These are phyloP conservation scores for Tuber aestivum DNA, from an alignment of 495 filamentous ascomycete genomes.

Conservation along the genomic window DNA sequence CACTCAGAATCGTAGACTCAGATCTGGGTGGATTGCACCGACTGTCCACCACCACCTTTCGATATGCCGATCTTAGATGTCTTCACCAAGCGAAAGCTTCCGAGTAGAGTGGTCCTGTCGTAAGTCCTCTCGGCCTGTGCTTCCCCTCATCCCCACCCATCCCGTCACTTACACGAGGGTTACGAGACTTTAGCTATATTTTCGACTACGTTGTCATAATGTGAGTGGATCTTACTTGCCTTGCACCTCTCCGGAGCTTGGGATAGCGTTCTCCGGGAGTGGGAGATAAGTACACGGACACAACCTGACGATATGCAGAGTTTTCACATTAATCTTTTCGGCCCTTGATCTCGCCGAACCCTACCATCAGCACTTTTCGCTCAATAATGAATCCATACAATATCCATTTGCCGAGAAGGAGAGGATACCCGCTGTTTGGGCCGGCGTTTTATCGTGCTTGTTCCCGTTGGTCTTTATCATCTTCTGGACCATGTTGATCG, in stretches of 20 bases:
- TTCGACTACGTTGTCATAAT: slow-evolving; percentile 64
- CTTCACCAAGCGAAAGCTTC: slow-evolving; percentile 17
- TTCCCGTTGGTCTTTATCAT: slow-evolving; percentile 62
- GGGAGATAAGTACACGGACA: slow-evolving; percentile 50
- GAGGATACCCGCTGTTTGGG: slow-evolving; percentile 58
- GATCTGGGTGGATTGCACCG: background rate
- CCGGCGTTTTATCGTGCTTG: slow-evolving; percentile 53
- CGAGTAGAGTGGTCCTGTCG: slow-evolving; percentile 29
- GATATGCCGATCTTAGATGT: slow-evolving; percentile 22
- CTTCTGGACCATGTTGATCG: slow-evolving; percentile 65
- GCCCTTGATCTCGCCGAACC: slow-evolving; percentile 53
- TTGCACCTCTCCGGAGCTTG: slow-evolving; percentile 9
- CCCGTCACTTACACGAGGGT: slow-evolving; percentile 11
- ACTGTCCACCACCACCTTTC: background rate
- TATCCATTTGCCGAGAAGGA: slow-evolving; percentile 72
- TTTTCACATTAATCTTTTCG: slow-evolving; percentile 52
- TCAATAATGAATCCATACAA: slow-evolving; percentile 56
- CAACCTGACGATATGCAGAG: slow-evolving; percentile 46
- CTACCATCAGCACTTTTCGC: slow-evolving; percentile 57
- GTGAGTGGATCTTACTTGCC: slow-evolving; percentile 46
- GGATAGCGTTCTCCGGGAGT: slow-evolving; percentile 27
- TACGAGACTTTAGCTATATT: slow-evolving; percentile 51
- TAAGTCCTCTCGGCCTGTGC: slow-evolving; percentile 12
- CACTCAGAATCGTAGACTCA: background rate
- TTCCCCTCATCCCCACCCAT: background rate